Conservation (phyloP, 176 grass and related monocot species). For the Tillandsia leiboldiana region DNA sequence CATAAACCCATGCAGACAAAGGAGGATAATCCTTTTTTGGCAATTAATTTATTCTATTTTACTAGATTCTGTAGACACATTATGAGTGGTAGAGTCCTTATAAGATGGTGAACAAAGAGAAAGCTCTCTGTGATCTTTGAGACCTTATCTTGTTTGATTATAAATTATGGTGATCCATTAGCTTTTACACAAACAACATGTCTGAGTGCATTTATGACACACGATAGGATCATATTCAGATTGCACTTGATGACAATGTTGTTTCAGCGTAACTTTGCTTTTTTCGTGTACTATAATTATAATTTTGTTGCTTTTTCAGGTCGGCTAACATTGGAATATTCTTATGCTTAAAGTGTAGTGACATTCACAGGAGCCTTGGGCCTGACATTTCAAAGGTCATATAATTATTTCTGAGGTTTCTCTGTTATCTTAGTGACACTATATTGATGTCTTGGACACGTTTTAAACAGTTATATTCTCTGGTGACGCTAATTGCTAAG, state of each 20-base stretch:
- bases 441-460: conserved; percentile 6
- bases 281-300: conserved; percentile 8
- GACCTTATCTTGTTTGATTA: no score
- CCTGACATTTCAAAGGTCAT: conserved; percentile 85
- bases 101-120: no score
- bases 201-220: no score
- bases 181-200: no score
- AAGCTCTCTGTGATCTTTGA: no score
- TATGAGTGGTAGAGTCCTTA: no score
- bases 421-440: conserved; percentile 4
- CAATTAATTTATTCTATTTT: no score
- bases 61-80: no score
- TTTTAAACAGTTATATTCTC: conserved; percentile 14
- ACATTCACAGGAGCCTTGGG: conserved; percentile 87
- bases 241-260: neutral
- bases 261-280: conserved; percentile 17
- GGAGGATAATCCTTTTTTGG: no score
- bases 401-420: conserved; percentile 9
- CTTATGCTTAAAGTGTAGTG: conserved; percentile 98
- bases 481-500: neutral
- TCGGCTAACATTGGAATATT: conserved; percentile 94
- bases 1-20: no score
- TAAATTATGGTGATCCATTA: no score
- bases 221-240: no score
- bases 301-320: conserved; percentile 38